Evolutionary conservation across 495 filamentous ascomycete species (phyloP).

Genomic region (Lasiosphaeria miniovina): DNA sequence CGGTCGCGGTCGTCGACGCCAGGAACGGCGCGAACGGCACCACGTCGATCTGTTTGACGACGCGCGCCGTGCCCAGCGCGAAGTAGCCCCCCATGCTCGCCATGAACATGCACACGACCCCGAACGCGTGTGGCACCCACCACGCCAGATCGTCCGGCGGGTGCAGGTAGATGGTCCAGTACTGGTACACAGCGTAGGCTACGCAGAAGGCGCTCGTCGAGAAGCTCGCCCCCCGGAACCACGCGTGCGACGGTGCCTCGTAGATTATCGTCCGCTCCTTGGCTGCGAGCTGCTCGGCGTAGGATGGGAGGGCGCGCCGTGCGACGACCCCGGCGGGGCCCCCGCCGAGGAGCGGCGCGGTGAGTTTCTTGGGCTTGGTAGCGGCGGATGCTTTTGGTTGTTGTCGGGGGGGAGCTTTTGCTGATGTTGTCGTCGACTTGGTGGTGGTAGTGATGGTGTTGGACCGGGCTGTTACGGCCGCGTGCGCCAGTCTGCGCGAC

Average conservation of each 20-base stretch:
- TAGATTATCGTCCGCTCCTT: constrained; percentile 54
- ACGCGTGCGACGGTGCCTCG: constrained; percentile 58
- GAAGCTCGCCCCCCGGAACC: constrained; percentile 57
- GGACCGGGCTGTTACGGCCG: not conserved
- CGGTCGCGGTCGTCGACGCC: not conserved
- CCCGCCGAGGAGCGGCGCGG: not conserved
- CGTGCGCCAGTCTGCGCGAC: not conserved
- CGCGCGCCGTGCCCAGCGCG: constrained; percentile 37
- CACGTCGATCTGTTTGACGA: constrained; percentile 42
- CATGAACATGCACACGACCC: constrained; percentile 44
- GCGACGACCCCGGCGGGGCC: not conserved
- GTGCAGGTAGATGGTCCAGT: constrained; percentile 43
- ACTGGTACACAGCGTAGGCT: constrained; percentile 54
- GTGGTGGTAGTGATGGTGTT: not conserved
- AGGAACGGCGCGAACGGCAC: constrained; percentile 23
- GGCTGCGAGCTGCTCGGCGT: constrained; percentile 42
- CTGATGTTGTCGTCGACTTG: not conserved
- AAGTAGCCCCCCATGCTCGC: constrained; percentile 46
- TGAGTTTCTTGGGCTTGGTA: not conserved
- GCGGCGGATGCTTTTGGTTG: constrained; percentile 2
- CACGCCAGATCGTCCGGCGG: constrained; percentile 39
- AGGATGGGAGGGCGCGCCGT: constrained; percentile 19
- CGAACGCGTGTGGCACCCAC: constrained; percentile 46
- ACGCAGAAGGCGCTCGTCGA: constrained; percentile 55
- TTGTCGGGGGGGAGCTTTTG: too few relatives aligned